Conservation (phyloP, 257 asterid genomes). For the Mentha longifolia region DNA sequence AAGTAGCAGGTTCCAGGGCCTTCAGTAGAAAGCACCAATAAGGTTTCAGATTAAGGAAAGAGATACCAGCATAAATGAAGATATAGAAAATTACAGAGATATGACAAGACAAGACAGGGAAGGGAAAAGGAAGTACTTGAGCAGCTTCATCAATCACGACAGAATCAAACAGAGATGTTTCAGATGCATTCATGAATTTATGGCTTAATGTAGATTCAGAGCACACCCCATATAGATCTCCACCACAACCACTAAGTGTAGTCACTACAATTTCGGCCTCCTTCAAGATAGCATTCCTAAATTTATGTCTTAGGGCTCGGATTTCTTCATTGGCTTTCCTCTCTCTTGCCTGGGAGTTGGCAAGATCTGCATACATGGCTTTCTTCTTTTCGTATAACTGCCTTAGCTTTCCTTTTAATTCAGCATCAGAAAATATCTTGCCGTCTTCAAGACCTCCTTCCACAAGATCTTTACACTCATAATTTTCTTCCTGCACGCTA, state of each 20-base stretch:
- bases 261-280: slow-evolving; percentile 98
- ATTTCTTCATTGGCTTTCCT: slow-evolving; percentile 79
- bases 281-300: slow-evolving; percentile 75
- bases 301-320: slow-evolving; percentile 80
- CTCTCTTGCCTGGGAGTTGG: slow-evolving; percentile 77
- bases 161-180: slow-evolving; percentile 84
- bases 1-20: slow-evolving; percentile 98
- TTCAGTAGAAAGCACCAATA: slow-evolving; percentile 23
- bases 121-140: slow-evolving; percentile 57
- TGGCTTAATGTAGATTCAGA: slow-evolving; percentile 72
- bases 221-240: slow-evolving; percentile 91
- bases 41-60: slow-evolving; percentile 21
- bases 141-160: slow-evolving; percentile 99
- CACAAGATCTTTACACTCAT: slow-evolving; percentile 45
- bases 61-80: slow-evolving; percentile 17
- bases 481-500: slow-evolving; percentile 59
- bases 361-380: slow-evolving; percentile 65
- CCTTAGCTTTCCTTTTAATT: slow-evolving; percentile 74
- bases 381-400: slow-evolving; percentile 74
- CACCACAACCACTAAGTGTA: slow-evolving; percentile 99
- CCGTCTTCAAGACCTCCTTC: slow-evolving; percentile 58
- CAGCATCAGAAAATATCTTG: slow-evolving; percentile 65
- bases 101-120: slow-evolving; percentile 26
- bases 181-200: slow-evolving; percentile 71
- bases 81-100: slow-evolving; percentile 34